These are phyloP conservation scores for Didymella pinodella DNA, from an alignment of 2,329 filamentous ascomycete species.

Conservation along the genomic window DNA sequence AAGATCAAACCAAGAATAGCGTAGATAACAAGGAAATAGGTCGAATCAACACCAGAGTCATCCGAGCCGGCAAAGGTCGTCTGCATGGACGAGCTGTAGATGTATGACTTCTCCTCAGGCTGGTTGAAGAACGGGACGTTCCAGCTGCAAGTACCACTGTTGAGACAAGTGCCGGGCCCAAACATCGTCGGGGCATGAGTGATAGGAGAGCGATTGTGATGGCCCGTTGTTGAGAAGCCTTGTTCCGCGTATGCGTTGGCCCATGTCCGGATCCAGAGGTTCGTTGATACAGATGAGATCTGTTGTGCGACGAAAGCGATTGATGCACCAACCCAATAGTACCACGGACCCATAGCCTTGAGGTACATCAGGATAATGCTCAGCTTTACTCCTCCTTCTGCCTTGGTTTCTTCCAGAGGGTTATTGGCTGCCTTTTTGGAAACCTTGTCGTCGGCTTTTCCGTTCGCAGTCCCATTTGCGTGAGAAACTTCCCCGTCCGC, in stretches of 20 bases:
- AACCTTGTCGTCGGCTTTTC: conserved; percentile 54
- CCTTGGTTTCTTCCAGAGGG: conserved; percentile 71
- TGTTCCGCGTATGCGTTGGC: conserved; percentile 80
- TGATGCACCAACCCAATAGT: conserved; percentile 85
- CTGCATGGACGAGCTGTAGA: conserved; percentile 51
- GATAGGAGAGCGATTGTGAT: conserved; percentile 50
- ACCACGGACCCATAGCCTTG: conserved; percentile 91
- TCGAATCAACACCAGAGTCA: conserved; percentile 72
- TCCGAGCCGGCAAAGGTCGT: conserved; percentile 49
- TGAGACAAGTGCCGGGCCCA: conserved; percentile 57
- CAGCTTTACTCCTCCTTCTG: conserved; percentile 86
- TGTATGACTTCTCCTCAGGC: conserved; percentile 37
- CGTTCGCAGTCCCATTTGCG: conserved; percentile 61
- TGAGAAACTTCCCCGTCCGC: conserved; percentile 40
- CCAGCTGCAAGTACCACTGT: conserved; percentile 61
- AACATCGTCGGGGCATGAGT: conserved; percentile 55
- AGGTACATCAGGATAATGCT: conserved; percentile 87
- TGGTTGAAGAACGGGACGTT: conserved; percentile 45
- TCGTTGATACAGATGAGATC: conserved; percentile 83
- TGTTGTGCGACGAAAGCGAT: conserved; percentile 84
- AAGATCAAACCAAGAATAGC: conserved; percentile 79
- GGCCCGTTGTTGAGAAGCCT: conserved; percentile 47
- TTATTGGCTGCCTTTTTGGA: conserved; percentile 60
- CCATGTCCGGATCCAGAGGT: conserved; percentile 95
- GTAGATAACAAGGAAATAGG: conserved; percentile 85